These are phyloP conservation scores for Colletotrichum australisinense DNA, from an alignment of 2,329 filamentous ascomycete species.

Conservation along the genomic window DNA sequence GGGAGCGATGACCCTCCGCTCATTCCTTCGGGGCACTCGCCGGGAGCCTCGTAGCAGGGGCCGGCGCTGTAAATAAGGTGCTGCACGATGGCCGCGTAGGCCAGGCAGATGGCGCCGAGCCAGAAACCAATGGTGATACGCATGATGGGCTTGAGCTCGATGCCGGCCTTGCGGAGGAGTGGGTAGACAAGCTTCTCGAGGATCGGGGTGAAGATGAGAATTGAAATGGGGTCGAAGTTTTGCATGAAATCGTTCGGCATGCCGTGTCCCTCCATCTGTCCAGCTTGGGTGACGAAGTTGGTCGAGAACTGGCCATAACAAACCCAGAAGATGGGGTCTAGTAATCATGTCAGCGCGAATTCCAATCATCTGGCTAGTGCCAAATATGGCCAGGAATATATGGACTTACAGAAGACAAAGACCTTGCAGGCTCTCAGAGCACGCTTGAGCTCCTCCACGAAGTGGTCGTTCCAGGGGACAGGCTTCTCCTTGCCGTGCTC, in stretches of 20 bases:
- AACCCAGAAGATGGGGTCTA: constrained; percentile 73
- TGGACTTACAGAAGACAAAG: constrained; percentile 65
- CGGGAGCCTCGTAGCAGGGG: constrained; percentile 60
- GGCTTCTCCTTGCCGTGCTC: constrained; percentile 56
- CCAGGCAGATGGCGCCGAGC: constrained; percentile 63
- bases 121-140: constrained; percentile 75
- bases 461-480: constrained; percentile 74
- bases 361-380: no score
- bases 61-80: constrained; percentile 67
- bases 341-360: not conserved
- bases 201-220: constrained; percentile 70
- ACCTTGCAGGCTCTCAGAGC: constrained; percentile 75
- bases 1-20: constrained; percentile 46
- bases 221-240: constrained; percentile 76
- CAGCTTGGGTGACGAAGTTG: constrained; percentile 74
- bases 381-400: not conserved
- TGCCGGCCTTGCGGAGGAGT: constrained; percentile 63
- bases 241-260: constrained; percentile 78
- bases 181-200: constrained; percentile 63
- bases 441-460: constrained; percentile 79
- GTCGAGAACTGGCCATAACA: constrained; percentile 75
- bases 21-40: constrained; percentile 46
- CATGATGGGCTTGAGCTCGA: constrained; percentile 73
- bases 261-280: constrained; percentile 68
- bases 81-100: constrained; percentile 70